Conservation (phyloP, 257 asterid genomes). For the Salvia miltiorrhiza region DNA sequence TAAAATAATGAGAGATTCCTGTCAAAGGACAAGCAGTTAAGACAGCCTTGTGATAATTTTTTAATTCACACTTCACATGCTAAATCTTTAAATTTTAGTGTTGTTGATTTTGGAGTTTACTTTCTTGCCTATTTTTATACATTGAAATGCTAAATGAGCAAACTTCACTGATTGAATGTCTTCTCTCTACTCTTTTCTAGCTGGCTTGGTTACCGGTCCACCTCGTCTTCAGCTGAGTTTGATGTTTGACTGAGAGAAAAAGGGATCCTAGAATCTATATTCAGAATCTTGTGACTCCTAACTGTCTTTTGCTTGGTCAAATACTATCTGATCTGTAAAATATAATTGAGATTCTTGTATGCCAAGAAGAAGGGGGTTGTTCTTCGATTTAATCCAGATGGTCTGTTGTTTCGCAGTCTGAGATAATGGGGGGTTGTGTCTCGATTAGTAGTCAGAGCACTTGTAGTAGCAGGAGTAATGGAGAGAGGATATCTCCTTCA, state of each 20-base stretch:
- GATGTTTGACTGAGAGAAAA: slow-evolving; percentile 53
- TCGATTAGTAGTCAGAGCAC: slow-evolving; percentile 69
- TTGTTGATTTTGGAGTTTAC: slow-evolving; percentile 35
- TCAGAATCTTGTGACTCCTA: slow-evolving; percentile 33
- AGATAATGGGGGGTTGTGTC: slow-evolving; percentile 91
- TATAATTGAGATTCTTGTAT: slow-evolving; percentile 27
- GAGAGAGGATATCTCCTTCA: slow-evolving; percentile 60
- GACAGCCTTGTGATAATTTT: slow-evolving; percentile 44
- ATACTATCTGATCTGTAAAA: slow-evolving; percentile 21
- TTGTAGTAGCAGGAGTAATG: slow-evolving; percentile 73
- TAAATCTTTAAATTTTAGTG: slow-evolving; percentile 34
- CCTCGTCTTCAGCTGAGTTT: slow-evolving; percentile 31
- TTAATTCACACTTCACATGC: slow-evolving; percentile 74
- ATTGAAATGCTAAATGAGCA: slow-evolving; percentile 33
- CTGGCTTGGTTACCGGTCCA: slow-evolving; percentile 41
- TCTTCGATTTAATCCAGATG: slow-evolving; percentile 36
- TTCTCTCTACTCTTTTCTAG: slow-evolving; percentile 38
- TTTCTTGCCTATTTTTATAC: slow-evolving; percentile 22
- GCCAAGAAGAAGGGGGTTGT: slow-evolving; percentile 21
- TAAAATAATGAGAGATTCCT: slow-evolving; percentile 57
- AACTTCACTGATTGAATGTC: slow-evolving; percentile 37
- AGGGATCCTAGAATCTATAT: slow-evolving; percentile 23
- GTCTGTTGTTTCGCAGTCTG: slow-evolving; percentile 38
- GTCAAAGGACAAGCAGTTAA: slow-evolving; percentile 45
- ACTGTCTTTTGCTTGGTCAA: slow-evolving; percentile 28